Base-by-base conservation (phyloP, 441 rosid species). In the Adansonia grandidieri region DNA sequence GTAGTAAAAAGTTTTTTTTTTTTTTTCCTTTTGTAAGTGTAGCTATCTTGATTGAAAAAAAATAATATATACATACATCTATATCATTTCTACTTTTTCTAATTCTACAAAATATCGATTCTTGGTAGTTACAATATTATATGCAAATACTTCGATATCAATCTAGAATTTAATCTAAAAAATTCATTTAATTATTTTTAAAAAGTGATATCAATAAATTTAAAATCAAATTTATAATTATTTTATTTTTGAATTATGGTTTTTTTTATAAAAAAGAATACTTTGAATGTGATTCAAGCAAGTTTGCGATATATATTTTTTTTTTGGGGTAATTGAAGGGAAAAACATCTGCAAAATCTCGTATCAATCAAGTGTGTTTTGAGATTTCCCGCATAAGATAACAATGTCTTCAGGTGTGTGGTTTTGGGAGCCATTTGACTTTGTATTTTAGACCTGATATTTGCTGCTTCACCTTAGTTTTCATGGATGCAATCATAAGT, bases 401-500 rank as follows among this genome's bases (percentile, higher is more conserved):
- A 68, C 42, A 47, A 7, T 48, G 57, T 13, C 45, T 60, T 28
- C 32, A 28, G 32, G 32, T 28, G 32, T 28, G 32, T 28, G 32
- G 32, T 28, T 28, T 28, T 28, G 32, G 68, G 69, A 63, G 69
- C 13, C 67, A 74, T 58, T 74, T 51, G 45, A 62, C 45, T 24
- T 63, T 22, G 70, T 10, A 45, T 45, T 77, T 1, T 53, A 19
- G n/a, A 24, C n/a, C 0, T 28, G 6, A 73, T 60, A 22, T 60
- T 60, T 24, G 54, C 53, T 69, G 28, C 65, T 51, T n/a, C 63
- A n/a, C 71, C 50, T 37, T 77, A 2, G 22, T 67, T 61, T 61
- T 42, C 66, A 20, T 77, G 63, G 57, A 54, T 56, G 67, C 74
- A 68, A 67, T 77, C 67, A 56, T 68, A 17, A 45, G 45, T 50